phyloP scores from a whole-genome alignment of 148 eudicot genomes.

The Oxyria digyna region DNA sequence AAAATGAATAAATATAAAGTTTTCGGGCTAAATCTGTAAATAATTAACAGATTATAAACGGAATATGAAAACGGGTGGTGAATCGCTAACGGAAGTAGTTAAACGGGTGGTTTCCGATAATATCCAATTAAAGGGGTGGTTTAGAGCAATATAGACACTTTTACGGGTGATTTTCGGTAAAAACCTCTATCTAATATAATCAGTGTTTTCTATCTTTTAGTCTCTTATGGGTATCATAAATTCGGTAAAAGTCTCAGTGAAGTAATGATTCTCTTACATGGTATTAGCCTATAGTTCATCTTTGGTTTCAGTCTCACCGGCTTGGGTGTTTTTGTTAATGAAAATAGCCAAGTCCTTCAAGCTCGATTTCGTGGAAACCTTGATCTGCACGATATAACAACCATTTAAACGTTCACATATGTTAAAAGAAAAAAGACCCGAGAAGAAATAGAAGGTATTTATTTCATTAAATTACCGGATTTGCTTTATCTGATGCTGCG shows the following conservation, averaged over 20 bases:
- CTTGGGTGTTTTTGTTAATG: conserved; percentile 56
- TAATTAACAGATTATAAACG: too few relatives aligned
- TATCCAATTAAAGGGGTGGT: too few relatives aligned
- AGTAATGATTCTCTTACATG: conserved; percentile 1
- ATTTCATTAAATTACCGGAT: conserved; percentile 35
- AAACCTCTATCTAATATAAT: neutral
- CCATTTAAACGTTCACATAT: neutral
- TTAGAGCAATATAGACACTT: too few relatives aligned
- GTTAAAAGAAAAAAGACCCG: neutral
- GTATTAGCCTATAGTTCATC: conserved; percentile 55
- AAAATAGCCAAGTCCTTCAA: conserved; percentile 70
- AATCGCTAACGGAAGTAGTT: too few relatives aligned
- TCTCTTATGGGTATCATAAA: conserved; percentile 1
- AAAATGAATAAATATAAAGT: too few relatives aligned
- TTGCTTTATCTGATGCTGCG: conserved; percentile 56
- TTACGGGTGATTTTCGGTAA: too few relatives aligned
- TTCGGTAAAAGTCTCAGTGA: neutral
- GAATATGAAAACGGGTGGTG: too few relatives aligned
- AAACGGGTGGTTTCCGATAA: too few relatives aligned
- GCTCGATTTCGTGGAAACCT: conserved; percentile 50
- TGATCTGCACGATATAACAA: conserved; percentile 33
- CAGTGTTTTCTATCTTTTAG: neutral
- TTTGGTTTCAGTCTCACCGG: conserved; percentile 25
- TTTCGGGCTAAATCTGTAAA: too few relatives aligned
- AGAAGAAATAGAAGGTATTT: neutral